Evolutionary conservation across 768 basidiomycete genomes (phyloP).

Genomic region (Galerina marginata): DNA sequence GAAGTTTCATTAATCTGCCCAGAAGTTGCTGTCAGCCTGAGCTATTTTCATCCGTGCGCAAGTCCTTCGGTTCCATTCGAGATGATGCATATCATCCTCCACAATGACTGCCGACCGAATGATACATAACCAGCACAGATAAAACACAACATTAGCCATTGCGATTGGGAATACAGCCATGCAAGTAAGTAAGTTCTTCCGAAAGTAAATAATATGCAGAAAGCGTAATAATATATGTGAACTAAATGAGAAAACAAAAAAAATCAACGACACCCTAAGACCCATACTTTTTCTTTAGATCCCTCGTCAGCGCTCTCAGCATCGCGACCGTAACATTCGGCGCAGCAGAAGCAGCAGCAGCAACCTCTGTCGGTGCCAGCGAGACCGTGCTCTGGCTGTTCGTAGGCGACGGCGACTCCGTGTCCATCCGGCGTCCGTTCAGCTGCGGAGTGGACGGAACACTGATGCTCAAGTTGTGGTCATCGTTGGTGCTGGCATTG

Average conservation of each 20-base stretch:
- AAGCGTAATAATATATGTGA: constrained; percentile 7
- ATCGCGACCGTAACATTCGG: constrained; percentile 64
- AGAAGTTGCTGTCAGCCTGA: no score
- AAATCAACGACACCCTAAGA: constrained; percentile 15
- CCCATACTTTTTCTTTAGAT: constrained; percentile 55
- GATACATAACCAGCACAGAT: no score
- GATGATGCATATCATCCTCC: no score
- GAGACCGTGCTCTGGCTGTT: constrained; percentile 41
- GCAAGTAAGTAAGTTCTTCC: background rate
- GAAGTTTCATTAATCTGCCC: no score
- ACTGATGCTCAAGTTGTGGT: constrained; percentile 22
- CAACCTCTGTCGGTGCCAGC: constrained; percentile 31
- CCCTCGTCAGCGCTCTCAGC: constrained; percentile 63
- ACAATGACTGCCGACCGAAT: no score
- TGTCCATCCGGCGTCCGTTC: constrained; percentile 18
- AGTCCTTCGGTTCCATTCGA: no score
- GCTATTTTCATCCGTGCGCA: no score
- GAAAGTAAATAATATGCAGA: constrained; percentile 5
- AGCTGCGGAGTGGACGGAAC: constrained; percentile 38
- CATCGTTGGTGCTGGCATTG: constrained; percentile 37
- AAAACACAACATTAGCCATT: no score
- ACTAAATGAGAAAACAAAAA: constrained; percentile 11
- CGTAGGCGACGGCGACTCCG: constrained; percentile 52
- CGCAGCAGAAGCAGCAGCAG: constrained; percentile 33
- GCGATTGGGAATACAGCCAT: background rate